Base-by-base conservation (phyloP, 805 yeast species). In the Yarrowia sp. region DNA sequence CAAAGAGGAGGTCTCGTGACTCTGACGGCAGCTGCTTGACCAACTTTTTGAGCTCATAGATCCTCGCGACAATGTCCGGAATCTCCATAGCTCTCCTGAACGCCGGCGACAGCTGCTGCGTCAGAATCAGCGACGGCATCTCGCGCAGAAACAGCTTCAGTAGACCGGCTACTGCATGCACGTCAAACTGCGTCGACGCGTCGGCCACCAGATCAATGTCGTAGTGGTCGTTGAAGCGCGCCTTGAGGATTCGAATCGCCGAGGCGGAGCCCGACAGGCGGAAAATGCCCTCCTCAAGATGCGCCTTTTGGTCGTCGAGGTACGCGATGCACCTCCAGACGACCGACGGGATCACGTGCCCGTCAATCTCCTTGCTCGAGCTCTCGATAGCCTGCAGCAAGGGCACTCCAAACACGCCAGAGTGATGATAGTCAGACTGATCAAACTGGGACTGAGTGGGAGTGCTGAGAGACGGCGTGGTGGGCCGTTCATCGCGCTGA, bases 261-360 rank as follows among this genome's bases (percentile, higher is more conserved):
- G 91, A 82, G 65, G 92, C 88, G 41, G 96, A 90, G 4, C 98
- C 98, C 75, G 92, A 90, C 65, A 92, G 78, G 67, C 99, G 81
- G 78, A 95, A 95, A 2, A 93, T 84, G 10, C 99, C 99, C 71
- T 92, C 96, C 74, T 90, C 95, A 67, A 83, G 83, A n/a, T 87
- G 79, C 0, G 96, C 96, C 22, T 87, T 85, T 31, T 86, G 82
- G 42, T 79, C 81, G 58, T 81, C 80, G 58, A 93, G 78, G 69
- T 82, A 89, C 65, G 84, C 88, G 38, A 92, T 71, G 71, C 97
- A 91, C 66, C 96, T 77, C 70, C 78, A 88, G 15, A 90, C 84
- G 8, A 93, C 86, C 44, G 92, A 85, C 1, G 99, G 98, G 17
- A 88, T 80, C 14, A 78, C 75, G 8, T 74, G 74, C 38, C 78